Evolutionary conservation across 1,284 basidiomycete species (phyloP).

Genomic region (Ganoderma resinaceum): DNA sequence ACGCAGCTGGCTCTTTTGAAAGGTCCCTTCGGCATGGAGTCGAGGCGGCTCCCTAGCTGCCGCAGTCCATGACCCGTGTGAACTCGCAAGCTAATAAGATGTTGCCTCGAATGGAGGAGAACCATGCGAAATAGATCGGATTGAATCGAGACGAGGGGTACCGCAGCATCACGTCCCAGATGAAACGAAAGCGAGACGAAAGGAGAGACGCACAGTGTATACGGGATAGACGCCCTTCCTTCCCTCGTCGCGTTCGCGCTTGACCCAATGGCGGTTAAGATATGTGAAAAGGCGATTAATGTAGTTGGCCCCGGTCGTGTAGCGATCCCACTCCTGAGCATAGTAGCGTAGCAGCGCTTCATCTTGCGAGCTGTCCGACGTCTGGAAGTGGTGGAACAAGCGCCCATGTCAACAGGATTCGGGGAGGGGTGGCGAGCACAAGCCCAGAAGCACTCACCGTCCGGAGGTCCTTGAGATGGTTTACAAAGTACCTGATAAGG

Average conservation of each 20-base stretch:
- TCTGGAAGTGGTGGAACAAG: conserved; percentile 49
- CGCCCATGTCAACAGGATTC: conserved; percentile 20
- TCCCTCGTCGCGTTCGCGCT: conserved; percentile 97
- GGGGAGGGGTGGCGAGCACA: conserved; percentile 22
- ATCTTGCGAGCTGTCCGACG: conserved; percentile 84
- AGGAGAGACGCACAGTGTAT: conserved; percentile 79
- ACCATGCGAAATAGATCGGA: neutral
- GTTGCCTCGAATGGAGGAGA: neutral
- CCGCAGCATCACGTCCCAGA: neutral
- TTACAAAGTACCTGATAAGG: conserved; percentile 84
- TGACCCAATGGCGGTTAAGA: conserved; percentile 99
- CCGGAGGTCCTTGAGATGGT: conserved; percentile 76
- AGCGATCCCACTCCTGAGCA: conserved; percentile 93
- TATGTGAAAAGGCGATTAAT: conserved; percentile 97
- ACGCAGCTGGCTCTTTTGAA: neutral
- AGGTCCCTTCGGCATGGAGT: neutral
- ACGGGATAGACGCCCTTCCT: conserved; percentile 95
- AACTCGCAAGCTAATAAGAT: neutral
- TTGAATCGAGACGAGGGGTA: neutral
- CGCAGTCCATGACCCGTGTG: neutral
- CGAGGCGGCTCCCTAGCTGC: neutral
- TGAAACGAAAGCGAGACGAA: neutral
- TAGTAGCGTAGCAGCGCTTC: conserved; percentile 93
- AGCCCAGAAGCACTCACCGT: conserved; percentile 53
- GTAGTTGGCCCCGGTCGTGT: conserved; percentile 96